phyloP scores from a whole-genome alignment of 179 eudicot species.

The Corrigiola litoralis region DNA sequence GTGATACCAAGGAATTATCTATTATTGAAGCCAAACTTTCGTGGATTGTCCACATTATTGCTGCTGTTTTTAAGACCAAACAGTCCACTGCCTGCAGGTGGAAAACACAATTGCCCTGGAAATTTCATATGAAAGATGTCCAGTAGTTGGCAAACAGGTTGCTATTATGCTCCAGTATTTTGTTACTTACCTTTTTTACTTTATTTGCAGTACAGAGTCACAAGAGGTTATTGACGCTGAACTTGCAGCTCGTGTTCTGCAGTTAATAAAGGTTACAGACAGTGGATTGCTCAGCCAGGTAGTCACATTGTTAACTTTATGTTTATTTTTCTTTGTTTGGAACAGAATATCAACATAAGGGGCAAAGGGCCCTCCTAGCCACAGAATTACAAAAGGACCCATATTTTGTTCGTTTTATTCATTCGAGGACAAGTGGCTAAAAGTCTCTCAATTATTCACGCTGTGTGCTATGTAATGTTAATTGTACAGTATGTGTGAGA shows the following conservation, averaged over 20 bases:
- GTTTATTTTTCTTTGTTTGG: neutral
- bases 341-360: too few species aligned
- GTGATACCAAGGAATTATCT: slow-evolving; percentile 56
- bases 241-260: slow-evolving; percentile 89
- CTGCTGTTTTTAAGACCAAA: slow-evolving; percentile 73
- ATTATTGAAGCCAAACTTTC: slow-evolving; percentile 86
- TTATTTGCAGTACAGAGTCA: slow-evolving; percentile 70
- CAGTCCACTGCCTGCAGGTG: slow-evolving; percentile 77
- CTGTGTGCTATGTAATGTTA: too few species aligned
- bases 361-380: too few species aligned
- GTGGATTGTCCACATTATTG: slow-evolving; percentile 93
- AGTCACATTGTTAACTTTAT: slow-evolving; percentile 3
- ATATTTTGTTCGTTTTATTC: too few species aligned
- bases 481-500: too few species aligned
- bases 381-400: too few species aligned
- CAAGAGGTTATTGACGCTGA: slow-evolving; percentile 96
- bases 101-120: neutral
- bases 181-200: neutral
- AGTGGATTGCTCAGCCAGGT: slow-evolving; percentile 86
- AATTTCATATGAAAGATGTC: neutral
- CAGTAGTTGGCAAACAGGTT: neutral
- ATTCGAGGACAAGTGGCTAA: too few species aligned
- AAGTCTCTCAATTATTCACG: too few species aligned
- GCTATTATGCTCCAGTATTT: slow-evolving; percentile 3
- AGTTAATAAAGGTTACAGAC: slow-evolving; percentile 78